Percentiles rank a stretch among this genome's conserved stretches.
Conservation (phyloP, 192 early-diverging fungal species). For the Rhizophagus sp. region DNA sequence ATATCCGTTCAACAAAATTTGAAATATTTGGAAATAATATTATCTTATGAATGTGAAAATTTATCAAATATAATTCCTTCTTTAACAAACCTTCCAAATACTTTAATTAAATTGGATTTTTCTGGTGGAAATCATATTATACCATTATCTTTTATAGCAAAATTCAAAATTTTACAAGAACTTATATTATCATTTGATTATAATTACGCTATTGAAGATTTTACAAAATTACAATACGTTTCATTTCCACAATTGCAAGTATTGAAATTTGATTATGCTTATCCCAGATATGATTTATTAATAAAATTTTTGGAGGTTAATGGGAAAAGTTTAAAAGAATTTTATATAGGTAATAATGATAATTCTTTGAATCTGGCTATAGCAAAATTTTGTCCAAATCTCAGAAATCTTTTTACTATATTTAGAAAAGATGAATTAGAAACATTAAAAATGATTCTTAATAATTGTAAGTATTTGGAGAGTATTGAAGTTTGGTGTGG, state of each 20-base stretch:
- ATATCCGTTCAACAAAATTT: background rate
- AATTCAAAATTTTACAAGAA: background rate
- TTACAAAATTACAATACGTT: background rate
- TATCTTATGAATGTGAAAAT: background rate
- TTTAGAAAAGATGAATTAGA: background rate
- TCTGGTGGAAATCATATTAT: background rate
- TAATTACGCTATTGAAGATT: background rate
- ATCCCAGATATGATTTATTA: background rate
- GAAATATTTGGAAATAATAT: background rate
- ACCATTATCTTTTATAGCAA: background rate
- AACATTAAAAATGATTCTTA: background rate
- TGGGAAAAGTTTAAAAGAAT: background rate
- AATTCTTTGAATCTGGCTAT: background rate
- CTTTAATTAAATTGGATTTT: background rate
- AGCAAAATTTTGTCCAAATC: background rate
- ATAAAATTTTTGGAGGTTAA: background rate
- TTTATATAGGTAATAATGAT: background rate
- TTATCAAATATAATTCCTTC: background rate
- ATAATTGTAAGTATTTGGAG: background rate
- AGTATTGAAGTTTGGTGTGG: background rate
- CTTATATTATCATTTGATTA: background rate
- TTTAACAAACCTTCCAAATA: background rate
- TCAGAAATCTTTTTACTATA: background rate
- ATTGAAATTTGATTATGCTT: background rate
- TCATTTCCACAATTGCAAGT: background rate